Evolutionary conservation across 768 basidiomycete species (phyloP).

Genomic region (Termitomyces sp.): DNA sequence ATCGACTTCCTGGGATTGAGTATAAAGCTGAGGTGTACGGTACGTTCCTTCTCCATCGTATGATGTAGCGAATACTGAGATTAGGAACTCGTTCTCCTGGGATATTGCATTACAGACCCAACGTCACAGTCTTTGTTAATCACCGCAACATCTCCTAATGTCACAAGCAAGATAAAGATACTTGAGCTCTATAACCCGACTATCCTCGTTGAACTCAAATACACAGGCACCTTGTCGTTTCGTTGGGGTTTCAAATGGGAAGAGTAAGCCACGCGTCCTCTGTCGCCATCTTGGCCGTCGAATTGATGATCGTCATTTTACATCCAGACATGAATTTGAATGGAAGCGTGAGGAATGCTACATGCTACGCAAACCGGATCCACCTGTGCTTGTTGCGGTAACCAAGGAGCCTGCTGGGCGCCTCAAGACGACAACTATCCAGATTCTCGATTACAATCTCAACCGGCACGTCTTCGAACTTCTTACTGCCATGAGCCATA

Average conservation of each 20-base stretch:
- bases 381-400: constrained; percentile 79
- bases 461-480: constrained; percentile 47
- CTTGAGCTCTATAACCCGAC: constrained; percentile 77
- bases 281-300: background rate
- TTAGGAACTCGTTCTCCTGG: background rate
- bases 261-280: constrained; percentile 46
- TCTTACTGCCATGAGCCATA: background rate
- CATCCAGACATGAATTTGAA: constrained; percentile 73
- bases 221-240: constrained; percentile 70
- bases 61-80: background rate
- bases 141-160: constrained; percentile 59
- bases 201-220: constrained; percentile 64
- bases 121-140: constrained; percentile 68
- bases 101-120: constrained; percentile 47
- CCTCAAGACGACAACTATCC: constrained; percentile 61
- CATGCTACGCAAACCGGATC: constrained; percentile 82
- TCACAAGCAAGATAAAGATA: constrained; percentile 69
- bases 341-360: constrained; percentile 86
- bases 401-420: constrained; percentile 73
- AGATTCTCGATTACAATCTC: constrained; percentile 83
- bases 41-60: constrained; percentile 19
- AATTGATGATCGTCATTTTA: background rate
- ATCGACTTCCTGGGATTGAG: constrained; percentile 46
- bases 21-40: constrained; percentile 72
- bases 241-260: constrained; percentile 83